phyloP scores from a whole-genome alignment of 2,329 filamentous ascomycete species.

The Phaeosphaeria sp. region DNA sequence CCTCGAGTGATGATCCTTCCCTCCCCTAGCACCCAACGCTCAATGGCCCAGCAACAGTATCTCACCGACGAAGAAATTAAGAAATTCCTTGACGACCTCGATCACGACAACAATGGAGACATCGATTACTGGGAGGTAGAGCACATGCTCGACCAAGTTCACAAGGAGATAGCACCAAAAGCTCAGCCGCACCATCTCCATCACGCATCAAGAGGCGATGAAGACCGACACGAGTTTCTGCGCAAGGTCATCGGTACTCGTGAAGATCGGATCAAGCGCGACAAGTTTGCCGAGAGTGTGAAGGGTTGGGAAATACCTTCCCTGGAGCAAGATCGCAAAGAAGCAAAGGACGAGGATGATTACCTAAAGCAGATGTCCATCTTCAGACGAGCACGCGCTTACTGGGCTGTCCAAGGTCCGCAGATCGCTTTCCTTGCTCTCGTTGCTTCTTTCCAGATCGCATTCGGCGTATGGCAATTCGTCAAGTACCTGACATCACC shows the following conservation, averaged over 20 bases:
- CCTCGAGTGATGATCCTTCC: not conserved
- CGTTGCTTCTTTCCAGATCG: conserved; percentile 57
- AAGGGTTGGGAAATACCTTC: conserved; percentile 58
- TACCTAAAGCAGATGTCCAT: conserved; percentile 56
- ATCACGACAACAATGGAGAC: conserved; percentile 59
- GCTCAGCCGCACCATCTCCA: conserved; percentile 56
- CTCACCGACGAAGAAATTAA: conserved; percentile 58
- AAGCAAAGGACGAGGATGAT: conserved; percentile 56
- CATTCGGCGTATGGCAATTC: conserved; percentile 63
- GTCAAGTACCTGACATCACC: conserved; percentile 59
- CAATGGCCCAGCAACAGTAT: conserved; percentile 33
- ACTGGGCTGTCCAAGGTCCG: conserved; percentile 64
- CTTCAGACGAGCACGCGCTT: conserved; percentile 58
- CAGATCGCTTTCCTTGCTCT: conserved; percentile 59
- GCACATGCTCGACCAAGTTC: conserved; percentile 60
- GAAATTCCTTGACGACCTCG: conserved; percentile 61
- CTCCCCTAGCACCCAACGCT: not conserved
- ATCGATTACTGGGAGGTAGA: conserved; percentile 63
- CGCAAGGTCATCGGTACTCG: conserved; percentile 57
- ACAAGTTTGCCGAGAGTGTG: conserved; percentile 56
- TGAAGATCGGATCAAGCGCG: conserved; percentile 53
- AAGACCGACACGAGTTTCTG: conserved; percentile 60
- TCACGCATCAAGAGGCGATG: conserved; percentile 45
- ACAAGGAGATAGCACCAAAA: conserved; percentile 59
- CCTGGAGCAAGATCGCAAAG: conserved; percentile 56